Evolutionary conservation across 371 early-diverging fungal genomes (phyloP), one percentile per base, ranked within the genome.

Genomic region (Mucor circinelloides): DNA sequence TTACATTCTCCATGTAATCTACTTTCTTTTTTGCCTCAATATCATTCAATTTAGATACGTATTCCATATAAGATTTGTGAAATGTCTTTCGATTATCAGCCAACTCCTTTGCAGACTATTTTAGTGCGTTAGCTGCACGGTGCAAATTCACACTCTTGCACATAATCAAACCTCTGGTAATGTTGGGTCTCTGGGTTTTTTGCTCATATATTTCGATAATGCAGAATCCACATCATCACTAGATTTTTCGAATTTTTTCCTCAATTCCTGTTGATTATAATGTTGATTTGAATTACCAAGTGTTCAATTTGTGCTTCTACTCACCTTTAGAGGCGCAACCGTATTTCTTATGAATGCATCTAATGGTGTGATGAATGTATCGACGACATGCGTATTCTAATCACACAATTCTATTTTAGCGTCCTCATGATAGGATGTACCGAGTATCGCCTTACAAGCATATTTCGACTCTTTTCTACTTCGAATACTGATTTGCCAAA

Each of bases 1-100:
- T 66, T 84, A 93, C 92, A 74, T 87, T 87, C 73, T 92, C 94
- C 69, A 89, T 85, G 42, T 91, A 85, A 64, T 93, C 93, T 32
- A 89, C 87, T 66, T 89, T 88, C 68, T 90, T 89, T 64, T 81
- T 85, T 6, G 87, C 85, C 55, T 89, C 85, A 9, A 91, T 70
- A 46, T 90, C 89, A 69, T 91, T 91, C 57, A 93, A 66, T 50
- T 86, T 80, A 9, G 80, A 73, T 7, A 85, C 86, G 68, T 92
- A 92, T 46, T 91, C 90, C 63, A 93, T 78, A 48, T 89, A 87
- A 23, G 83, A 81, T 40, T 77, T 66, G 62, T 91, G 90, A 50
- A 91, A 87, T 44, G 76, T 71, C 64, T 85, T 86, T 59, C 90
- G 75, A 0, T 87, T 74, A 64, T 87, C 83, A 17, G 85, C 83